A percentile compares a stretch with the other conserved stretches of the same genome.
phyloP scores from a whole-genome alignment of 1,139 yeast species.

The Diutina rugosa region DNA sequence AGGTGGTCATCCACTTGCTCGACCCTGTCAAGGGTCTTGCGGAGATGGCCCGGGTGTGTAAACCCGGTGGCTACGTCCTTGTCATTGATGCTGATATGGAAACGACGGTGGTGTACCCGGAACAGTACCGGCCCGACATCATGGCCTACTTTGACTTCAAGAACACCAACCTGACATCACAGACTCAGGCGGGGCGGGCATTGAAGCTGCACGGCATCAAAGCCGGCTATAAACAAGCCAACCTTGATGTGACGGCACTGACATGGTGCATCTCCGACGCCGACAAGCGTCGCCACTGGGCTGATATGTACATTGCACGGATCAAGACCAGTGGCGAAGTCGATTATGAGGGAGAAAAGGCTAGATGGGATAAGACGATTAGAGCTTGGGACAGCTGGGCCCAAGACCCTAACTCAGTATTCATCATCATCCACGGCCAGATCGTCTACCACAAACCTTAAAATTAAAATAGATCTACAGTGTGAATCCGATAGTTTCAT shows the following conservation, averaged over 20 bases:
- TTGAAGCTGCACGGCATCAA: constrained; percentile 9
- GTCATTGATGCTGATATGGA: constrained; percentile 19
- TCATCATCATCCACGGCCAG: background rate
- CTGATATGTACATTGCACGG: background rate
- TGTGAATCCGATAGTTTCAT: background rate
- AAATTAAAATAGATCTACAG: background rate
- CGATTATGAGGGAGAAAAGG: background rate
- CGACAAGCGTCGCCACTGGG: background rate
- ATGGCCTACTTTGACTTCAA: constrained; percentile 5
- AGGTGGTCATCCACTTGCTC: constrained; percentile 22
- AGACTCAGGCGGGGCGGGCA: constrained; percentile 8
- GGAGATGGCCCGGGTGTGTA: constrained; percentile 6
- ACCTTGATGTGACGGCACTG: constrained; percentile 7
- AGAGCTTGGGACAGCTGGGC: background rate
- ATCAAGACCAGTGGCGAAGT: background rate
- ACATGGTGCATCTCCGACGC: constrained; percentile 7
- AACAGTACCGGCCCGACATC: constrained; percentile 7
- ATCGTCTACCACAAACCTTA: background rate
- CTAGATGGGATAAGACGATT: background rate
- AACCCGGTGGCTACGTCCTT: constrained; percentile 10
- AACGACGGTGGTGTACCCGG: constrained; percentile 11
- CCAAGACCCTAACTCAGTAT: background rate
- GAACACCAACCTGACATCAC: constrained; percentile 4
- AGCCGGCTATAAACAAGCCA: constrained; percentile 10
- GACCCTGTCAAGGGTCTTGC: constrained; percentile 11